Evolutionary conservation across 2,329 filamentous ascomycete genomes (phyloP).

Genomic region (Parastagonospora avenae): DNA sequence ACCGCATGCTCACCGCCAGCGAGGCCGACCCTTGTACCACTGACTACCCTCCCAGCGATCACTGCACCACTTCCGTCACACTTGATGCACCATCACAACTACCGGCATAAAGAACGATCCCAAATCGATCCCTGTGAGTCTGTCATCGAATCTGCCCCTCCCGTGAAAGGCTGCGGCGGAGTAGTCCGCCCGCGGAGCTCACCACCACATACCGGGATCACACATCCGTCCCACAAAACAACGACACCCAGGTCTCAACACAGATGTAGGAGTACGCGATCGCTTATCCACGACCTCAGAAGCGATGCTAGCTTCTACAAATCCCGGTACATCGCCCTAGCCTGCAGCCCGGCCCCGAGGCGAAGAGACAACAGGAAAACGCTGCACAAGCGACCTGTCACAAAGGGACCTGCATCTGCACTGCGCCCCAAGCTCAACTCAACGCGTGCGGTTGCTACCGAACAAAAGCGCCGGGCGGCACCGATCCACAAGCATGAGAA

Average conservation of each 20-base stretch:
- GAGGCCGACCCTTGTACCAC: conserved; percentile 26
- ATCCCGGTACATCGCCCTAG: conserved; percentile 14
- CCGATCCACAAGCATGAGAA: background rate
- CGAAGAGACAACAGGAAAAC: conserved; percentile 14
- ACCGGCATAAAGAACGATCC: conserved; percentile 16
- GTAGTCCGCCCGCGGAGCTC: conserved; percentile 27
- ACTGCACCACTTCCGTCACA: conserved; percentile 27
- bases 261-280: conserved; percentile 8
- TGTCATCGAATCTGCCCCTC: conserved; percentile 9
- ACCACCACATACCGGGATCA: conserved; percentile 17
- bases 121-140: conserved; percentile 20
- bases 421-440: background rate
- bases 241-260: background rate
- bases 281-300: conserved; percentile 12
- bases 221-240: conserved; percentile 4
- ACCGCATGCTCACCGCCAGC: conserved; percentile 13
- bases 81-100: conserved; percentile 28
- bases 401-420: conserved; percentile 2
- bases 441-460: background rate
- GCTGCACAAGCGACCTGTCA: conserved; percentile 13
- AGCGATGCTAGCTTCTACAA: conserved; percentile 18
- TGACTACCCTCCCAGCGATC: conserved; percentile 24
- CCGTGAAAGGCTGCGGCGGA: conserved; percentile 36
- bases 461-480: no score
- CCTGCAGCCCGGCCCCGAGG: background rate